phyloP scores from a whole-genome alignment of 768 basidiomycete species.

The Boletus barrowsii region DNA sequence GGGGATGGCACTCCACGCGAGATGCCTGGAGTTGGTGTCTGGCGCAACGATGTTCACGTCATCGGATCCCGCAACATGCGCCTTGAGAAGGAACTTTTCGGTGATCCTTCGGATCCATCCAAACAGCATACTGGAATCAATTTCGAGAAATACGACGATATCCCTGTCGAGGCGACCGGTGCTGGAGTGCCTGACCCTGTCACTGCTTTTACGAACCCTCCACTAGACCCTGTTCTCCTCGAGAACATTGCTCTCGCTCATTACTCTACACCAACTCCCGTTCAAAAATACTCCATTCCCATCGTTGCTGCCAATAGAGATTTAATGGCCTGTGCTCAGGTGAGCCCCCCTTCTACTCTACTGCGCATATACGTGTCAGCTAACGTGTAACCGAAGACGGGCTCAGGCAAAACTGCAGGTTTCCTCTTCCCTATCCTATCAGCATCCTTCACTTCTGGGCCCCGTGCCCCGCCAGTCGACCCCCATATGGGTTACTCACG shows the following conservation, averaged over 20 bases:
- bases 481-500: slow-evolving; percentile 53
- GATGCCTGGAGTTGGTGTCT: slow-evolving; percentile 53
- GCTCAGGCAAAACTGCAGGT: slow-evolving; percentile 98
- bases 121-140: slow-evolving; percentile 98
- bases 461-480: slow-evolving; percentile 63
- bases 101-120: slow-evolving; percentile 78
- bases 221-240: slow-evolving; percentile 87
- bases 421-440: slow-evolving; percentile 99
- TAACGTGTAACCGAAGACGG: slow-evolving; percentile 61
- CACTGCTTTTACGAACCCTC: slow-evolving; percentile 79
- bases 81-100: slow-evolving; percentile 95
- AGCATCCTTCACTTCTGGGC: slow-evolving; percentile 83
- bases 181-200: slow-evolving; percentile 96
- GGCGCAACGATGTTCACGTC: slow-evolving; percentile 88
- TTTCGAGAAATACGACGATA: slow-evolving; percentile 99
- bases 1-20: slow-evolving; percentile 47
- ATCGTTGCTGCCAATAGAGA: slow-evolving; percentile 89
- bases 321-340: slow-evolving; percentile 94
- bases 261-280: slow-evolving; percentile 95
- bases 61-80: slow-evolving; percentile 81
- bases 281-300: slow-evolving; percentile 99
- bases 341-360: slow-evolving; percentile 31
- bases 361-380: slow-evolving; percentile 9
- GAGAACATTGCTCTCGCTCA: slow-evolving; percentile 93
- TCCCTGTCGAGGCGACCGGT: slow-evolving; percentile 98